Evolutionary conservation across 768 basidiomycete genomes (phyloP).

Genomic region (Sistotremastrum suecicum): DNA sequence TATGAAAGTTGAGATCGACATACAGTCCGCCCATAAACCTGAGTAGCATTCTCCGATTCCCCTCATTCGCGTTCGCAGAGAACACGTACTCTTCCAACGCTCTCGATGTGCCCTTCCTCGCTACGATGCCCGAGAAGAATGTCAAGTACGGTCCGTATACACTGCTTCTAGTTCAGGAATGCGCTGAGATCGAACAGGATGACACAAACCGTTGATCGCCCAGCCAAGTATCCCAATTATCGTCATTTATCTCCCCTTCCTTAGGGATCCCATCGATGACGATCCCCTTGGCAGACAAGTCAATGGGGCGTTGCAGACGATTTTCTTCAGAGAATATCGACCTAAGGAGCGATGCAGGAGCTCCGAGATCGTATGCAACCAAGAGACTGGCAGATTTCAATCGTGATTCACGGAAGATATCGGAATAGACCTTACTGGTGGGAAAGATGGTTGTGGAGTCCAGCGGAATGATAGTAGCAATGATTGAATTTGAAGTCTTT

Average conservation of each 20-base stretch:
- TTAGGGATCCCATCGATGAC: slow-evolving; percentile 12
- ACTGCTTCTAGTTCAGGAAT: slow-evolving; percentile 15
- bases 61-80: slow-evolving; percentile 17
- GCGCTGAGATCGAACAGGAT: slow-evolving; percentile 15
- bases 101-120: slow-evolving; percentile 20
- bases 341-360: slow-evolving; percentile 28
- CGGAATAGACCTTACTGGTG: slow-evolving; percentile 33
- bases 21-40: slow-evolving; percentile 23
- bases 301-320: slow-evolving; percentile 24
- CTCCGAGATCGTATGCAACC: slow-evolving; percentile 43
- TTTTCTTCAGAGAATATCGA: slow-evolving; percentile 34
- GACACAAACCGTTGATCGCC: slow-evolving; percentile 30
- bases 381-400: slow-evolving; percentile 23
- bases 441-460: slow-evolving; percentile 44
- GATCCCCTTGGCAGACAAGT: slow-evolving; percentile 21
- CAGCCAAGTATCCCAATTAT: slow-evolving; percentile 36
- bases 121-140: slow-evolving; percentile 26
- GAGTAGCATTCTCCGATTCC: slow-evolving; percentile 19
- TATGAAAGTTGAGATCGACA: slow-evolving; percentile 8
- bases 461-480: slow-evolving; percentile 30
- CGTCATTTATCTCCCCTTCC: slow-evolving; percentile 18
- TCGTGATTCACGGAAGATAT: background rate
- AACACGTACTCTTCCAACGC: slow-evolving; percentile 39
- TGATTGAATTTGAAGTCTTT: slow-evolving; percentile 36
- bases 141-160: slow-evolving; percentile 16